These are phyloP conservation scores for Xylaria sp. DNA, from an alignment of 2,329 filamentous ascomycete species.

Conservation along the genomic window DNA sequence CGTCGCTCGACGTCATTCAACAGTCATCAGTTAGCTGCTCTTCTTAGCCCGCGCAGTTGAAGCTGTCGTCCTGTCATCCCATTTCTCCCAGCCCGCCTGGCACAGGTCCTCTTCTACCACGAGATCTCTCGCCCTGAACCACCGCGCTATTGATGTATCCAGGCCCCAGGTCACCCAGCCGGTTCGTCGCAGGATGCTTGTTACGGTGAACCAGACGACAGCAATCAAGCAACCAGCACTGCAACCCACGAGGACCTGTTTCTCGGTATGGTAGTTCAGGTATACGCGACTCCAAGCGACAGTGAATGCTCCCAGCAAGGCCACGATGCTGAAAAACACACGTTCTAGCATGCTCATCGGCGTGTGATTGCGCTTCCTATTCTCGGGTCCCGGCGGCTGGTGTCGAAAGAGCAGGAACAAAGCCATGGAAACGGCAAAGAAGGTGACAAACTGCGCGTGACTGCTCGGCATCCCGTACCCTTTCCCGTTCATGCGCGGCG, in stretches of 20 bases:
- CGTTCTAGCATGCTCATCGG: constrained; percentile 61
- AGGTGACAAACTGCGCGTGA: constrained; percentile 90
- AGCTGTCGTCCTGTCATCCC: constrained; percentile 54
- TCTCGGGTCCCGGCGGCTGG: constrained; percentile 44
- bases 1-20: background rate
- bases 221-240: constrained; percentile 66
- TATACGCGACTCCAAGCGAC: constrained; percentile 85
- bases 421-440: constrained; percentile 78
- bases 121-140: constrained; percentile 73
- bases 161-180: constrained; percentile 71
- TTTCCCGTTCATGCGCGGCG: constrained; percentile 76
- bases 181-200: constrained; percentile 56
- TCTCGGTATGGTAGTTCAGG: constrained; percentile 83
- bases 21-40: constrained; percentile 13
- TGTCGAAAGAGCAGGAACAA: constrained; percentile 84
- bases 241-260: constrained; percentile 79
- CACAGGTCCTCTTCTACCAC: constrained; percentile 82
- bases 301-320: constrained; percentile 55
- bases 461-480: constrained; percentile 96
- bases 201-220: constrained; percentile 71
- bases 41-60: constrained; percentile 34
- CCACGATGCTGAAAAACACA: constrained; percentile 46
- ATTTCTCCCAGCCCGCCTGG: constrained; percentile 90
- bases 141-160: constrained; percentile 57
- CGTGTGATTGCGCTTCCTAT: constrained; percentile 38